phyloP scores from a whole-genome alignment of 495 filamentous ascomycete genomes.

The Pyrenopolyporus hunteri region DNA sequence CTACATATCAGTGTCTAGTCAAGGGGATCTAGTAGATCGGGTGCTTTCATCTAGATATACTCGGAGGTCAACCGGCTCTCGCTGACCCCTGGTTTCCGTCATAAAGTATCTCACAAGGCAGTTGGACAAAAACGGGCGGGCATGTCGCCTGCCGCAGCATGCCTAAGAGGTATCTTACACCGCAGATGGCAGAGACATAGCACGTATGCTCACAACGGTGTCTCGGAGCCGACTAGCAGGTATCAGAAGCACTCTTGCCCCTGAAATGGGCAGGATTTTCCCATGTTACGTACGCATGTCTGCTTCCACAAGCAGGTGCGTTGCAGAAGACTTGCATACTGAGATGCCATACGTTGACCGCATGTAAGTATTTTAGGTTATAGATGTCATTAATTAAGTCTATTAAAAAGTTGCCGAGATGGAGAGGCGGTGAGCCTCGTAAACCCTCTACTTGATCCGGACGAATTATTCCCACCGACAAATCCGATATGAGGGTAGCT shows the following conservation, averaged over 20 bases:
- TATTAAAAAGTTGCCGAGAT: conserved; percentile 9
- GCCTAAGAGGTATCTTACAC: conserved; percentile 18
- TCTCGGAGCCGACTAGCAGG: conserved; percentile 27
- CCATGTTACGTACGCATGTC: conserved; percentile 17
- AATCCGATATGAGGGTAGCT: background rate
- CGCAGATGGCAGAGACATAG: conserved; percentile 23
- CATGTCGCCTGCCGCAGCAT: conserved; percentile 30
- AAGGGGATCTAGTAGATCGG: background rate
- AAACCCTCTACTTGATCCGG: conserved; percentile 5
- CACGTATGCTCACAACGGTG: conserved; percentile 23
- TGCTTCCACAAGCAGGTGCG: conserved; percentile 13
- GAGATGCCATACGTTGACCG: conserved; percentile 21
- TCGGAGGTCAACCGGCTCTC: background rate
- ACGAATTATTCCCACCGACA: background rate
- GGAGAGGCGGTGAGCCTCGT: conserved; percentile 6
- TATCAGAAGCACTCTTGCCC: conserved; percentile 6
- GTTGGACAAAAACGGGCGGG: conserved; percentile 21
- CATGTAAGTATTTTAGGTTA: conserved; percentile 1
- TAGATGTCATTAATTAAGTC: background rate
- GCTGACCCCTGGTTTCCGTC: background rate
- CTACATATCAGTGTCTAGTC: background rate
- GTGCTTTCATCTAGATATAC: conserved; percentile 21
- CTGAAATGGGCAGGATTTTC: conserved; percentile 33
- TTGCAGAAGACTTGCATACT: conserved; percentile 26
- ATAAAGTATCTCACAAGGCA: conserved; percentile 20